A percentile compares a stretch with the other conserved stretches of the same genome.
Conservation (phyloP, 345 rosid genomes). For the Eucalyptus shirleyi region DNA sequence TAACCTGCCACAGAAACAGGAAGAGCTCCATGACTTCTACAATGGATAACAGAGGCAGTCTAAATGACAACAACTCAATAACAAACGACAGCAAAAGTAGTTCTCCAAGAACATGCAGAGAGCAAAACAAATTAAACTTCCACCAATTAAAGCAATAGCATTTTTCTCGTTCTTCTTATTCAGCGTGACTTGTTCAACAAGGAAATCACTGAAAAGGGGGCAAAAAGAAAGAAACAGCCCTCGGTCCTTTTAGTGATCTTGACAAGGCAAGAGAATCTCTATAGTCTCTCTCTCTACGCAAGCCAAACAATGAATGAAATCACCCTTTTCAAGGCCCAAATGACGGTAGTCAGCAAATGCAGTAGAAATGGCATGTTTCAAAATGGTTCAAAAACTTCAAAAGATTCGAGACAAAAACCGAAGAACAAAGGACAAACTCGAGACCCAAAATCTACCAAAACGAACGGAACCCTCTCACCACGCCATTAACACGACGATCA, state of each 20-base stretch:
- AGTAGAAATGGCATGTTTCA: not conserved
- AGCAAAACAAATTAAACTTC: not conserved
- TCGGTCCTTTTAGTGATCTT: not conserved
- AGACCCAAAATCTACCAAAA: not conserved
- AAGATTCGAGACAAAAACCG: not conserved
- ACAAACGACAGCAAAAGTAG: not conserved
- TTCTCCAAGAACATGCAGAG: not conserved
- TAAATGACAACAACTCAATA: not conserved
- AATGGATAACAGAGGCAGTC: not conserved
- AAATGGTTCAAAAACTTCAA: not conserved
- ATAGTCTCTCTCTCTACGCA: not conserved
- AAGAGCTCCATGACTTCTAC: not conserved
- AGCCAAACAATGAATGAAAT: not conserved
- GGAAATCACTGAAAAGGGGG: not conserved
- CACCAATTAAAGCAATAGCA: not conserved
- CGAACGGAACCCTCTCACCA: not conserved
- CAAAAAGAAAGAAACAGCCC: not conserved
- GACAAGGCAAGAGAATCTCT: not conserved
- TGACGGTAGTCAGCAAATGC: not conserved
- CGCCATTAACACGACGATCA: not conserved
- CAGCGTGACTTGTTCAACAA: not conserved
- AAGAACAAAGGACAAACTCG: not conserved
- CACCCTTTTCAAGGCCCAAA: not conserved
- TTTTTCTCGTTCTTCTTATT: not conserved
- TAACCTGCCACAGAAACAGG: constrained; percentile 25